Base-by-base conservation (phyloP, 202 grass and related monocot species). In the Dendrocalamus latiflorus region DNA sequence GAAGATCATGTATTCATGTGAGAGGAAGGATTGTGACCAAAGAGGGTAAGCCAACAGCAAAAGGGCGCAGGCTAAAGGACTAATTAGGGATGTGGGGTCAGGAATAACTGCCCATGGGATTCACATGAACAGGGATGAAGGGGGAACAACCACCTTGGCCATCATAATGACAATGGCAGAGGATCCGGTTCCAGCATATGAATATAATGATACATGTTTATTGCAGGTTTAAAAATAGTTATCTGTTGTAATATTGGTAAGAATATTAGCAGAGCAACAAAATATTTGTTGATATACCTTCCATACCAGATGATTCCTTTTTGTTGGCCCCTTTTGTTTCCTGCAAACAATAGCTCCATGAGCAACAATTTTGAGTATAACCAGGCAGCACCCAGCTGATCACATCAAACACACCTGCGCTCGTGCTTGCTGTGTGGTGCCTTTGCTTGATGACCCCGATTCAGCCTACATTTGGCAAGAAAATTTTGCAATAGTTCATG, bases 381-480 rank as follows among this genome's bases (percentile, higher is more conserved):
- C 38, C 54, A 57, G 45, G 30, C 28, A 80, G 68, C 59, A 58
- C 2, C 17, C 1, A 57, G 48, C 65, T 39, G 26, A 83, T n/a
- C 37, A 83, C 57, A 30, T 60, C 8, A 62, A 48, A 70, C 75
- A 75, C 22, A 90, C 88, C 84, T 71, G 89, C 50, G 72, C 13
- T 33, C 22, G 37, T 76, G 70, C 8, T 80, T 70, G 75, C 12
- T 87, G 75, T 58, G 39, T 59, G 16, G 37, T 81, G 48, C 80
- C 84, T 66, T 74, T 84, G 70, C 81, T 80, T 58, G 89, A 80
- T 76, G 84, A 59, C 76, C 81, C 80, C n/a, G 65, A 61, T 56
- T 90, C 84, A 64, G 76, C 80, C 89, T 90, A 37, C 55, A 71
- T 80, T 83, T 25, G 38, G 6, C 12, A 65, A 80, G 36, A 75